Evolutionary conservation across 176 grass and related monocot species (phyloP).

Genomic region (Bromus sterilis): DNA sequence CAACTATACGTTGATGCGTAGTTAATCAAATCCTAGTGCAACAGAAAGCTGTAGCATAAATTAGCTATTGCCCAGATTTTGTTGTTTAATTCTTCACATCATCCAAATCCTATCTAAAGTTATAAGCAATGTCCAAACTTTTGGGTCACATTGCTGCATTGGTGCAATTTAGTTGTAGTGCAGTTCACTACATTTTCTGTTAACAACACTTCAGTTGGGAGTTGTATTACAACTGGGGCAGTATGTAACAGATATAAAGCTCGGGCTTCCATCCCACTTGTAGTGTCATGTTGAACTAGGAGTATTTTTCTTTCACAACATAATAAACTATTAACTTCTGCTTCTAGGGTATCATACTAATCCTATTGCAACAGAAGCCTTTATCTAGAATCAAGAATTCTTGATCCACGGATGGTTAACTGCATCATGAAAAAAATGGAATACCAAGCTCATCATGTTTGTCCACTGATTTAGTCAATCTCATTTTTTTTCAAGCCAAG

Average conservation of each 20-base stretch:
- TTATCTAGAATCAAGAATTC: background rate
- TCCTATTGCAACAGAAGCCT: background rate
- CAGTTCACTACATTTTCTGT: background rate
- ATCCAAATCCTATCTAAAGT: background rate
- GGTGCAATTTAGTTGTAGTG: background rate
- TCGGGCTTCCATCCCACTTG: background rate
- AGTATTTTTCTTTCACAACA: background rate
- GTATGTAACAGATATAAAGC: background rate
- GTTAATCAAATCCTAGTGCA: background rate
- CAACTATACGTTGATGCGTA: background rate
- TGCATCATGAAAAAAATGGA: background rate
- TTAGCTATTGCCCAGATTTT: background rate
- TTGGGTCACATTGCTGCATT: accelerated
- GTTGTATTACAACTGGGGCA: background rate
- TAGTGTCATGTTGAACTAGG: background rate
- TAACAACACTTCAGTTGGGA: background rate
- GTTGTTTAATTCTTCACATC: background rate
- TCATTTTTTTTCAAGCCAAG: too few relatives aligned
- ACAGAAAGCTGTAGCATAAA: background rate
- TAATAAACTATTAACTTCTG: background rate
- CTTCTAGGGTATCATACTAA: background rate
- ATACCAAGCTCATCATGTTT: background rate
- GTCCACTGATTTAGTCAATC: too few relatives aligned
- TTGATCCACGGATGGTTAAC: background rate
- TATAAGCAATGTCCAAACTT: background rate